phyloP scores from a whole-genome alignment of 78 protist genomes.

The Polysphondylium violaceum region DNA sequence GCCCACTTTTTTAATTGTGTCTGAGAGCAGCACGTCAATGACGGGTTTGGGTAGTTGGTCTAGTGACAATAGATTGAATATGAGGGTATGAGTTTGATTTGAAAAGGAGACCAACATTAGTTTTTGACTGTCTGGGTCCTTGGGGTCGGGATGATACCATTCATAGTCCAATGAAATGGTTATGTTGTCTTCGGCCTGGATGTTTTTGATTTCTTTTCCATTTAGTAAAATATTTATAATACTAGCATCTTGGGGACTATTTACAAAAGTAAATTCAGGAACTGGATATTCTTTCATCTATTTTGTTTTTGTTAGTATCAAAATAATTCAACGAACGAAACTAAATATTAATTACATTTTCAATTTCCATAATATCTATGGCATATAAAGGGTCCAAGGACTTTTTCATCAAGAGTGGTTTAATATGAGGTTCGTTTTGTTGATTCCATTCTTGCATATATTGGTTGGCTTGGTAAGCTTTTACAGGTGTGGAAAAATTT shows the following conservation, averaged over 20 bases:
- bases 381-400: conserved; percentile 48
- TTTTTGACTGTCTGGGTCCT: no score
- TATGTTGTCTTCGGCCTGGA: no score
- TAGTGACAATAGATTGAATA: neutral
- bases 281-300: conserved; percentile 48
- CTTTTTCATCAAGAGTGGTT: conserved; percentile 23
- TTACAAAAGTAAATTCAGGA: conserved; percentile 2
- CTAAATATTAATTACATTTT: conserved; percentile 1
- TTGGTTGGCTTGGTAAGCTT: conserved; percentile 56
- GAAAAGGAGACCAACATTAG: conserved; percentile 3
- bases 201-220: neutral
- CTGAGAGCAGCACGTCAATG: neutral
- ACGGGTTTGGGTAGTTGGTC: neutral
- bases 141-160: no score
- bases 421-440: conserved; percentile 8
- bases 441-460: conserved; percentile 49
- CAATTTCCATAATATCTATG: neutral
- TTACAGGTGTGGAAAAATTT: conserved; percentile 45
- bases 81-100: neutral
- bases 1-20: conserved; percentile 39
- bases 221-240: neutral
- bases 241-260: neutral
- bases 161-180: no score
- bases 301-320: no score
- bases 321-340: no score